Evolutionary conservation across 768 basidiomycete genomes (phyloP), one percentile per base, ranked within the genome.

Genomic region (Xerocomellus chrysenteron): DNA sequence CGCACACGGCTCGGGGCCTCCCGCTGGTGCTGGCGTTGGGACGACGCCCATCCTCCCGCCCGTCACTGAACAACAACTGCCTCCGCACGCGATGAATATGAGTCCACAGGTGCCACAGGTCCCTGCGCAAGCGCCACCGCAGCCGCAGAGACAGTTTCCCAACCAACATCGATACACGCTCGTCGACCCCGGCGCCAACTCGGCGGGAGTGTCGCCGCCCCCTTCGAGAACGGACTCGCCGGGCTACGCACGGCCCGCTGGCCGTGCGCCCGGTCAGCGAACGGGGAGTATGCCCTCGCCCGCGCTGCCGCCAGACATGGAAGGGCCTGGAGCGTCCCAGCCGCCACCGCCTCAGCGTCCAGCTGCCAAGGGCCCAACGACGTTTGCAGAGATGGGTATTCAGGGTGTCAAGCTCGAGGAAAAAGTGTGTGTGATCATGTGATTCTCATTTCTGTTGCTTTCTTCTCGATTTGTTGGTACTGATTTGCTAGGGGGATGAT

Each of bases 341-440:
- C n/a, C n/a, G n/a, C n/a, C n/a, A n/a, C n/a, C n/a, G n/a, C n/a
- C n/a, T n/a, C n/a, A n/a, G n/a, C n/a, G n/a, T n/a, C n/a, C n/a
- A n/a, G n/a, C n/a, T n/a, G n/a, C n/a, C n/a, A n/a, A n/a, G n/a
- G n/a, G n/a, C n/a, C n/a, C n/a, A n/a, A n/a, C n/a, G n/a, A n/a
- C n/a, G n/a, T n/a, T n/a, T n/a, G n/a, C n/a, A n/a, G n/a, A n/a
- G n/a, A n/a, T n/a, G n/a, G n/a, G n/a, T n/a, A n/a, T n/a, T n/a
- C n/a, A n/a, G n/a, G n/a, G n/a, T n/a, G n/a, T 80, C 28, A 90
- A 88, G 65, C 81, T 84, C 43, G 85, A 93, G 65, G 83, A 90
- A 6, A 86, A 93, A 72, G 87, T 92, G n/a, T n/a, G 94, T 76
- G 74, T 90, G 36, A 81, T 97, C 60, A 95, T 97, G 93, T 97